These are phyloP conservation scores for Exophiala aquamarina DNA, from an alignment of 2,329 filamentous ascomycete species.

Conservation along the genomic window DNA sequence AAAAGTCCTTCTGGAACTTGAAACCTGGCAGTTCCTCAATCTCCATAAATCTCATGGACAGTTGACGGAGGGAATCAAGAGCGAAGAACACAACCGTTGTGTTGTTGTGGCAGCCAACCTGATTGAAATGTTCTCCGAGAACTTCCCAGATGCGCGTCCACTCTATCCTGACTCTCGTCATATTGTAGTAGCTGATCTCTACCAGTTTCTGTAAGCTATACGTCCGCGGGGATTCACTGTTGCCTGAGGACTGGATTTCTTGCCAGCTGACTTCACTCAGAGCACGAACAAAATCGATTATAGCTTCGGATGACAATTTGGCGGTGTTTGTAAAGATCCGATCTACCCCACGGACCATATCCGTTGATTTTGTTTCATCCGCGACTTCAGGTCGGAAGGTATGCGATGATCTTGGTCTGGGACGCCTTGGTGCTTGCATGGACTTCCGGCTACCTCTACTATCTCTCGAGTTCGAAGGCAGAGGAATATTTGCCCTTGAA, in stretches of 20 bases:
- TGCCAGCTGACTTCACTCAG: conserved; percentile 98
- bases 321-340: conserved; percentile 96
- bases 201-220: conserved; percentile 98
- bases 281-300: conserved; percentile 90
- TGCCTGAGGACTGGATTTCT: conserved; percentile 95
- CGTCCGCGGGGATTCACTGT: conserved; percentile 91
- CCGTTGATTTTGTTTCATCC: conserved; percentile 85
- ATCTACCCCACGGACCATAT: conserved; percentile 90
- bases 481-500: conserved; percentile 73
- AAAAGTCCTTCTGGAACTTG: conserved; percentile 99
- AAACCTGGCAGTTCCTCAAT: conserved; percentile 97
- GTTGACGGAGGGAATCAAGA: conserved; percentile 87
- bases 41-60: conserved; percentile 99
- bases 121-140: conserved; percentile 97
- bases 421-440: conserved; percentile 55
- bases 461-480: conserved; percentile 53
- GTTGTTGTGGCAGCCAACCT: conserved; percentile 94
- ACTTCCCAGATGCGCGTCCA: conserved; percentile 98
- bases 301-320: conserved; percentile 87
- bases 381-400: conserved; percentile 77
- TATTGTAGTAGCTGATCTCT: conserved; percentile 99
- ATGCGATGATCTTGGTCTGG: conserved; percentile 47
- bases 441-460: conserved; percentile 64
- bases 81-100: conserved; percentile 97
- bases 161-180: conserved; percentile 96